phyloP scores from a whole-genome alignment of 306 rosid genomes.

The Erythrophleum fordii region DNA sequence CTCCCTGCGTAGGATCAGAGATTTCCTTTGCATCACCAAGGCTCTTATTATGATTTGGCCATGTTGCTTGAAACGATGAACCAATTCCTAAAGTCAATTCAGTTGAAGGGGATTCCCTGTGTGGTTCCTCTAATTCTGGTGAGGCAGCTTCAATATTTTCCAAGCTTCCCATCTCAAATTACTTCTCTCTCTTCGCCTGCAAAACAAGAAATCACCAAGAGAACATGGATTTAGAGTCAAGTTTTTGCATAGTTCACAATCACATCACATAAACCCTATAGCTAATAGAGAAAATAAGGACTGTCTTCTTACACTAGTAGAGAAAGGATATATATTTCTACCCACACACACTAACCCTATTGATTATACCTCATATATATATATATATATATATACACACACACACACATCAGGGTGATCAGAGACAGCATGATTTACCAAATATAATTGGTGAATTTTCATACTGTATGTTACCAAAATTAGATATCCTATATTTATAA shows the following conservation, averaged over 20 bases:
- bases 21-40: neutral
- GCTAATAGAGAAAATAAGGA: neutral
- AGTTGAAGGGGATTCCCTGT: constrained; percentile 9
- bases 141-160: neutral
- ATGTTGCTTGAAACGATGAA: neutral
- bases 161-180: constrained; percentile 22
- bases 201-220: neutral
- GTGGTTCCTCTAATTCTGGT: neutral
- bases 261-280: neutral
- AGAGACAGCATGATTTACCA: neutral
- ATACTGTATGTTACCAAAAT: neutral
- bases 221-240: neutral
- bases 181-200: neutral
- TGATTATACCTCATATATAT: neutral
- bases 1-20: neutral
- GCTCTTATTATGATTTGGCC: constrained; percentile 20
- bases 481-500: neutral
- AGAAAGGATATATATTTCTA: neutral
- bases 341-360: neutral
- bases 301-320: neutral
- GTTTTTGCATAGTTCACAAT: neutral
- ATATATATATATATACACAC: neutral
- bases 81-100: constrained; percentile 2
- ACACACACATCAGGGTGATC: neutral
- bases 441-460: neutral